A percentile compares a stretch with the other conserved stretches of the same genome.
These are phyloP conservation scores for Fusarium napiforme DNA, from an alignment of 2,329 filamentous ascomycete species.

Conservation along the genomic window DNA sequence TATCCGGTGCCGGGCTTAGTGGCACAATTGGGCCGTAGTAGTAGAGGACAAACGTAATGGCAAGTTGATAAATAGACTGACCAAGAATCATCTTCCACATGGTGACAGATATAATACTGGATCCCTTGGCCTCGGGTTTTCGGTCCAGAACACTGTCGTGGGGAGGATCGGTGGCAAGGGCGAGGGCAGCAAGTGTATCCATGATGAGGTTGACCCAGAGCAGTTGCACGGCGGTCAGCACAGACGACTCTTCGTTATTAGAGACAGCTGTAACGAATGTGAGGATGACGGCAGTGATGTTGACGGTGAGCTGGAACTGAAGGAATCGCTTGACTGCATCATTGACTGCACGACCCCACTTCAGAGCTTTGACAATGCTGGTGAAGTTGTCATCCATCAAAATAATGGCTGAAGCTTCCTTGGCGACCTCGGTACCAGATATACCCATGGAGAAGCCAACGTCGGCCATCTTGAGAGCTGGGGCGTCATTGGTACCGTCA, in stretches of 20 bases:
- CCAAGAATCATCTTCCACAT: constrained; percentile 99
- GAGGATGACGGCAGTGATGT: constrained; percentile 87
- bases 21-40: constrained; percentile 56
- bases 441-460: constrained; percentile 90
- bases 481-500: constrained; percentile 86
- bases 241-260: constrained; percentile 74
- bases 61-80: constrained; percentile 89
- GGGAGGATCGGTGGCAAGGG: constrained; percentile 90
- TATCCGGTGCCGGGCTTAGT: background rate
- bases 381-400: constrained; percentile 90
- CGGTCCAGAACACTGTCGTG: constrained; percentile 82
- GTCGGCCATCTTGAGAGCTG: constrained; percentile 82
- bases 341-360: constrained; percentile 83
- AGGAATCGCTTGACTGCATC: constrained; percentile 82
- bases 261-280: constrained; percentile 90
- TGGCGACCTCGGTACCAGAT: constrained; percentile 83
- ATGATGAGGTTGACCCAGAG: constrained; percentile 98
- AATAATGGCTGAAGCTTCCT: constrained; percentile 86
- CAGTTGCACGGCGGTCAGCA: constrained; percentile 88
- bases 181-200: constrained; percentile 92
- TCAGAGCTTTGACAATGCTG: constrained; percentile 85
- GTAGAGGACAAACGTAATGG: constrained; percentile 82
- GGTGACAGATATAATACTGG: constrained; percentile 79
- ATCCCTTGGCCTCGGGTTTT: constrained; percentile 70
- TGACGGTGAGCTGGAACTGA: constrained; percentile 85